These are phyloP conservation scores for Vitis hybrid DNA, from an alignment of 177 flowering plant genomes.

Conservation along the genomic window DNA sequence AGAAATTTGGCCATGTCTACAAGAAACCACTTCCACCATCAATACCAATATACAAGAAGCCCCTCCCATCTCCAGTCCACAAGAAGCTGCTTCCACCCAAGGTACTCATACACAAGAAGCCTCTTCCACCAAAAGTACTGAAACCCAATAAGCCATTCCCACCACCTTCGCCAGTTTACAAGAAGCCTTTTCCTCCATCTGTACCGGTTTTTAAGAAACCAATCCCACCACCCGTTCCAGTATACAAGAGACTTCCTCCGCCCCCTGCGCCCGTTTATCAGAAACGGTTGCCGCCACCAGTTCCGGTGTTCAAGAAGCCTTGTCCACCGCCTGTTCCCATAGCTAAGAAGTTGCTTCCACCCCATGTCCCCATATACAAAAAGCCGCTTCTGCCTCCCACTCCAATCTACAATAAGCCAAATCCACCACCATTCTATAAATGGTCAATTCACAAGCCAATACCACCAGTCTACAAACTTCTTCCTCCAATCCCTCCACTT, in stretches of 20 bases:
- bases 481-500: slow-evolving; percentile 31
- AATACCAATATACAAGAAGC: slow-evolving; percentile 9
- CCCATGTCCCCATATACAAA: slow-evolving; percentile 1
- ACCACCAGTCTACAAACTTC: neutral
- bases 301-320: too few species aligned
- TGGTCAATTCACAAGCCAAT: too few species aligned
- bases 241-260: too few species aligned
- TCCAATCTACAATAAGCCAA: too few species aligned
- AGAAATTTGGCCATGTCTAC: neutral
- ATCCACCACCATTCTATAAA: too few species aligned
- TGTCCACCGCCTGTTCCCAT: too few species aligned
- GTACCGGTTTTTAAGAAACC: slow-evolving; percentile 14
- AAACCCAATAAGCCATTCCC: neutral
- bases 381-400: slow-evolving; percentile 11
- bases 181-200: slow-evolving; percentile 13
- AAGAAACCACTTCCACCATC: slow-evolving; percentile 16
- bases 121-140: too few species aligned
- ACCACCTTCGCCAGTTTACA: neutral
- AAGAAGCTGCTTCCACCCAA: neutral
- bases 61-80: slow-evolving; percentile 17
- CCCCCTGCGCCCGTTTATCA: too few species aligned
- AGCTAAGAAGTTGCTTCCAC: too few species aligned
- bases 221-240: slow-evolving; percentile 15
- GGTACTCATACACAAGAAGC: too few species aligned
- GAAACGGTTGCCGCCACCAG: too few species aligned